Conservation (phyloP, 2,329 filamentous ascomycete genomes). For the Fusarium cicatricum region DNA sequence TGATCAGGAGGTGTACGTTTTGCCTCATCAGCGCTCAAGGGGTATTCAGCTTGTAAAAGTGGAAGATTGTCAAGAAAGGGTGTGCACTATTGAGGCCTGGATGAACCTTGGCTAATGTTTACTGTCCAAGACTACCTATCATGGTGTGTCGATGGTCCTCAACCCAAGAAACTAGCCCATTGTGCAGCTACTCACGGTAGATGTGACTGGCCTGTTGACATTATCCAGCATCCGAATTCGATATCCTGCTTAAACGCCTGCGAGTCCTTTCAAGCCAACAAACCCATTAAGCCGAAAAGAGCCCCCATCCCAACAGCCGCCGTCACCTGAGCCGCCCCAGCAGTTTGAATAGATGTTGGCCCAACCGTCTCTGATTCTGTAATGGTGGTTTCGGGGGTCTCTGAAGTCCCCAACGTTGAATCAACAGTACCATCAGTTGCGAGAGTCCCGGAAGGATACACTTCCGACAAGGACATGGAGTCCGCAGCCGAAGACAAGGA, state of each 20-base stretch:
- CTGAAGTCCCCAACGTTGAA: constrained; percentile 2
- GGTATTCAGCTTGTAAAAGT: neutral
- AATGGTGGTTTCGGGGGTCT: neutral
- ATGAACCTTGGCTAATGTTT: constrained; percentile 26
- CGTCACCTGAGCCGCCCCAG: constrained; percentile 32
- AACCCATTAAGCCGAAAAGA: constrained; percentile 35
- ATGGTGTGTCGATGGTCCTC: constrained; percentile 5
- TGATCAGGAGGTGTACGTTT: constrained; percentile 4
- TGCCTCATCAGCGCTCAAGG: constrained; percentile 9
- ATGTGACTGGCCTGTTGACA: constrained; percentile 13
- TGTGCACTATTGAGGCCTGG: neutral
- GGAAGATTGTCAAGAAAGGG: neutral
- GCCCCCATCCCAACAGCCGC: constrained; percentile 37
- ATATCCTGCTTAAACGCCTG: neutral
- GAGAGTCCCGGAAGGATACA: too few species aligned
- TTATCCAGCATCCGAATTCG: constrained; percentile 13
- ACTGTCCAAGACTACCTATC: constrained; percentile 11
- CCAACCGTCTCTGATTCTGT: constrained; percentile 15
- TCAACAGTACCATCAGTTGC: constrained; percentile 1
- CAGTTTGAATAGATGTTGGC: constrained; percentile 32
- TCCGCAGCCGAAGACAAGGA: neutral
- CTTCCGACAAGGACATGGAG: too few species aligned
- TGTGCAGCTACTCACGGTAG: constrained; percentile 17
- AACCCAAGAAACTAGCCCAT: constrained; percentile 29
- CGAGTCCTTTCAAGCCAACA: constrained; percentile 31